Evolutionary conservation across 2,329 filamentous ascomycete genomes (phyloP).

Genomic region (Pyricularia grisea): DNA sequence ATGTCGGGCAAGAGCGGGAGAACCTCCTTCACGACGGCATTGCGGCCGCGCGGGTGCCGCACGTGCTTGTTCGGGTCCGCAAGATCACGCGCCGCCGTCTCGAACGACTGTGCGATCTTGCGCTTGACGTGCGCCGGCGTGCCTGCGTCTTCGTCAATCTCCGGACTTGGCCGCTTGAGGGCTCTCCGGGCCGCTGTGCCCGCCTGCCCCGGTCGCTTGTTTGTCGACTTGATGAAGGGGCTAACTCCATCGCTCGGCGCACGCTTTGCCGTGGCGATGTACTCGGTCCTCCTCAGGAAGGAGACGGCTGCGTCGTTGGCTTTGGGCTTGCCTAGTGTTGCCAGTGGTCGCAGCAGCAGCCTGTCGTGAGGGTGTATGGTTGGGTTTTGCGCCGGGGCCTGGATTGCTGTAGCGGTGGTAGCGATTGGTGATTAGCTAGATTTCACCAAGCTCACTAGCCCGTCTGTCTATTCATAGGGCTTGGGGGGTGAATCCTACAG

Average conservation of each 20-base stretch:
- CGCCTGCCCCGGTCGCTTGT: slow-evolving; percentile 11
- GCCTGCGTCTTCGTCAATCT: slow-evolving; percentile 42
- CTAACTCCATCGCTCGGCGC: slow-evolving; percentile 25
- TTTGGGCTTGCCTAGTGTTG: slow-evolving; percentile 77
- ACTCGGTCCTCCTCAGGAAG: slow-evolving; percentile 92
- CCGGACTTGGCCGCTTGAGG: slow-evolving; percentile 26
- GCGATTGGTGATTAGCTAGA: not conserved
- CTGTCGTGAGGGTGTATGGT: slow-evolving; percentile 76
- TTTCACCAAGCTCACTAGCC: not conserved
- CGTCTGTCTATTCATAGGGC: not conserved
- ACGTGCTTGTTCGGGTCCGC: slow-evolving; percentile 47
- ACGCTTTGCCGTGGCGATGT: slow-evolving; percentile 57
- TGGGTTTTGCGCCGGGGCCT: slow-evolving; percentile 63
- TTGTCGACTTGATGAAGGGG: slow-evolving; percentile 21
- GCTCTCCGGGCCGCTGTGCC: slow-evolving; percentile 23
- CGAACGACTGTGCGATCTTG: slow-evolving; percentile 57
- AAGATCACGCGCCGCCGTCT: slow-evolving; percentile 41
- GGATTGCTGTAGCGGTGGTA: slow-evolving; percentile 53
- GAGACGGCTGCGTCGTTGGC: slow-evolving; percentile 70
- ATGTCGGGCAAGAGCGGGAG: slow-evolving; percentile 56
- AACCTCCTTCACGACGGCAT: slow-evolving; percentile 49
- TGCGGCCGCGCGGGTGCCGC: slow-evolving; percentile 46
- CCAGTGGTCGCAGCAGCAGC: slow-evolving; percentile 71
- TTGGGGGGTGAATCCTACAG: slow-evolving; percentile 46
- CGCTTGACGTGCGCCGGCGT: slow-evolving; percentile 57